Base-by-base conservation (phyloP, 768 basidiomycete genomes). In the Agaricus subrufescens region DNA sequence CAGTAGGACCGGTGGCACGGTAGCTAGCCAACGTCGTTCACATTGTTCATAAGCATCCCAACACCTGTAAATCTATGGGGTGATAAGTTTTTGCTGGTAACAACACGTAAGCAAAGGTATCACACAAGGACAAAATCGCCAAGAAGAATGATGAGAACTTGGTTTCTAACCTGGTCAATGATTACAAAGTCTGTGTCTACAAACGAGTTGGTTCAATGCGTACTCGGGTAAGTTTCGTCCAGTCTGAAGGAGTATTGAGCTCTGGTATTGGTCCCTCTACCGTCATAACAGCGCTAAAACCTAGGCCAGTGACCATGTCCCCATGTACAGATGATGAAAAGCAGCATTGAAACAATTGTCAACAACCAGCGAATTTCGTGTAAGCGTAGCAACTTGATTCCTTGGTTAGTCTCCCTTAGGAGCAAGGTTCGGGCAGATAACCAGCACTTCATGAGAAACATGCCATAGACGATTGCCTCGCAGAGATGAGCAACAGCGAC, bases 401-500 rank as follows among this genome's bases (percentile, higher is more conserved):
- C 14, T 26, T 19, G 39, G 25, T 42, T 42, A 27, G 29, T 8
- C 2, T 46, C 53, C 3, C 45, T 54, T 11, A 54, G 19, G 7
- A 54, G 40, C 25, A 54, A 46, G 34, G 45, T 46, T 6, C 23
- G 53, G 29, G 19, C 14, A 19, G 34, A 46, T 12, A 38, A 39
- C 8, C 45, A 34, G 15, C 43, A 47, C 4, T 44, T 54, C n/a
- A 46, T 46, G 5, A 54, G 6, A 26, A 46, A 54, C 12, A 54
- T 54, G n/a, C 53, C 53, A 27, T 46, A 54, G 1, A 39, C 19
- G 7, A 46, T 46, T 40, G 46, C 53, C 34, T 73, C 72, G 0
- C 95, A 82, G 64, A 98, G 98, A 1, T 74, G 77, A 65, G 95
- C 89, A 1, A 95, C 96, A 0, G 93, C 94, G 34, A 98, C 77